Percentiles rank a stretch among this genome's conserved stretches.
Evolutionary conservation across 176 grass and related monocot genomes (phyloP).

Genomic region (Musa schizocarpa): DNA sequence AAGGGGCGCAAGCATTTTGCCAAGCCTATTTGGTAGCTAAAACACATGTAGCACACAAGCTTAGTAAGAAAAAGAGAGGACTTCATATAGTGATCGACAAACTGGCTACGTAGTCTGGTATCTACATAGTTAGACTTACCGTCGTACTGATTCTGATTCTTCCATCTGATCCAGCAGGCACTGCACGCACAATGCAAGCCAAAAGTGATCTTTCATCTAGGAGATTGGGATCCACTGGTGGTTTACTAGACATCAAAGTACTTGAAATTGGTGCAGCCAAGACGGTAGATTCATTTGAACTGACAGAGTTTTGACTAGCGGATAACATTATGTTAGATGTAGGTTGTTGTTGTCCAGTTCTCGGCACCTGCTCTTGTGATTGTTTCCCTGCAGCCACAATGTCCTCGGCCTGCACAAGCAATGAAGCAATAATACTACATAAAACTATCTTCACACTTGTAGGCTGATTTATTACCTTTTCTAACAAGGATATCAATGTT

Average conservation of each 20-base stretch:
- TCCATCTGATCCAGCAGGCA: conserved; percentile 61
- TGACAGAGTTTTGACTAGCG: conserved; percentile 26
- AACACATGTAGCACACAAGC: background rate
- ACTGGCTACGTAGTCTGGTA: background rate
- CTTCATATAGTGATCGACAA: background rate
- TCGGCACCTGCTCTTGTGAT: conserved; percentile 24
- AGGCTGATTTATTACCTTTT: background rate
- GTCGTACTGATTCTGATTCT: conserved; percentile 86
- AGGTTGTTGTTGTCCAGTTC: conserved; percentile 26
- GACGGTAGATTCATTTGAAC: conserved; percentile 21
- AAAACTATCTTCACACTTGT: background rate
- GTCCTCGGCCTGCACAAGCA: conserved; percentile 18
- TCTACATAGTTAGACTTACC: conserved; percentile 36
- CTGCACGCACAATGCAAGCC: conserved; percentile 89
- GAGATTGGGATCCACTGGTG: conserved; percentile 46
- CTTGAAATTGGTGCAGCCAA: background rate
- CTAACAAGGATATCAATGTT: background rate
- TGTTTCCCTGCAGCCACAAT: conserved; percentile 30
- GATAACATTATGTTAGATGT: conserved; percentile 21
- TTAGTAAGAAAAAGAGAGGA: background rate
- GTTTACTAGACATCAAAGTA: conserved; percentile 21
- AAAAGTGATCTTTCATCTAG: conserved; percentile 83
- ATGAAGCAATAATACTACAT: background rate
- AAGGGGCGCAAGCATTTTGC: conserved; percentile 92
- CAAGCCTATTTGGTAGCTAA: conserved; percentile 95